phyloP scores from a whole-genome alignment of 495 filamentous ascomycete species.

The Articulospora tetracladia region DNA sequence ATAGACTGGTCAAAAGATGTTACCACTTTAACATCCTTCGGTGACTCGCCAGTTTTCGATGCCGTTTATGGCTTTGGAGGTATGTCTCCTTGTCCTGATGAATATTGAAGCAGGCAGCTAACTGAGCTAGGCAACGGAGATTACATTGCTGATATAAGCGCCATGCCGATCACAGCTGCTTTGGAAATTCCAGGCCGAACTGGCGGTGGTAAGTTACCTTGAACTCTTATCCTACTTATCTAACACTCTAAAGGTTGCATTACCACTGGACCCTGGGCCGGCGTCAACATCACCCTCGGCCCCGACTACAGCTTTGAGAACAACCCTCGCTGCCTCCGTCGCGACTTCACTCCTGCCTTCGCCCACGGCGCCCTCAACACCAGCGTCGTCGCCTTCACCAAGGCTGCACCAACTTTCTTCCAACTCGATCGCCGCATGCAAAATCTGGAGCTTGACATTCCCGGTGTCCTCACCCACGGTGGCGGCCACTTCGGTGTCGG shows the following conservation, averaged over 20 bases:
- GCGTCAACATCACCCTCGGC: constrained; percentile 28
- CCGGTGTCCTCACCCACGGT: constrained; percentile 18
- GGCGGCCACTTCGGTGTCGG: constrained; percentile 27
- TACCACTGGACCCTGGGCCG: constrained; percentile 34
- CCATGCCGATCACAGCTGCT: not conserved
- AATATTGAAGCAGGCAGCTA: not conserved
- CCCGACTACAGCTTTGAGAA: constrained; percentile 27
- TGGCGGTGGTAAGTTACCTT: constrained; percentile 23
- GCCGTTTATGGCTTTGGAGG: constrained; percentile 29
- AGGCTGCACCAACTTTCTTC: constrained; percentile 16
- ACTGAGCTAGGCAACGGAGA: constrained; percentile 44
- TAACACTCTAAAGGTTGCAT: constrained; percentile 23
- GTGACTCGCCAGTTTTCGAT: constrained; percentile 30
- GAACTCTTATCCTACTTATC: not conserved
- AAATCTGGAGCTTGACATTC: constrained; percentile 15
- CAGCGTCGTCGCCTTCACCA: constrained; percentile 5
- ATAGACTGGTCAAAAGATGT: not conserved
- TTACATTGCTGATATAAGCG: constrained; percentile 29
- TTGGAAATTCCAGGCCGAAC: constrained; percentile 23
- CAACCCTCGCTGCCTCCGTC: constrained; percentile 33
- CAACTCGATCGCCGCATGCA: constrained; percentile 21
- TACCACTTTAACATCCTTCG: constrained; percentile 18
- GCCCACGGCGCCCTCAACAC: constrained; percentile 12
- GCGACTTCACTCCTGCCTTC: constrained; percentile 27
- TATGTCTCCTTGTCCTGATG: constrained; percentile 1